phyloP scores from a whole-genome alignment of 257 asterid species.

The Solanum rostratum region DNA sequence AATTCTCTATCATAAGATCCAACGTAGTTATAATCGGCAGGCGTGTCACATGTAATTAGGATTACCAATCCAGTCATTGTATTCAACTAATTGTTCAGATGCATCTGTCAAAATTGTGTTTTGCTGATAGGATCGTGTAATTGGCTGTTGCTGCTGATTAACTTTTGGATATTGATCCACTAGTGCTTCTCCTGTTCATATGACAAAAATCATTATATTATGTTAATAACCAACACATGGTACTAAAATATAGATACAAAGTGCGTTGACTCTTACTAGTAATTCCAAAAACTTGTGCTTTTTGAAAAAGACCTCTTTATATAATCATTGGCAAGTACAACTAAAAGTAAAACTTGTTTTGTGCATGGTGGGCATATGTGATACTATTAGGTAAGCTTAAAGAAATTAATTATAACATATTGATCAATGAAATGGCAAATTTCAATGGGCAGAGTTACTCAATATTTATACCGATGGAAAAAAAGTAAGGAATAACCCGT shows the following conservation, averaged over 20 bases:
- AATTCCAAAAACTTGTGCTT: not conserved
- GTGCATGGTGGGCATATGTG: not conserved
- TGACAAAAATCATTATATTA: not conserved
- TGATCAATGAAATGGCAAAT: not conserved
- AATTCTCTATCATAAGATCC: slow-evolving; percentile 4
- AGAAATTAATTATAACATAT: not conserved
- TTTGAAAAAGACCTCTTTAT: not conserved
- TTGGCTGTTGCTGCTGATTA: not conserved
- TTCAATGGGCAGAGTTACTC: not conserved
- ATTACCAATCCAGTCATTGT: not conserved
- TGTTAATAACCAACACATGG: not conserved
- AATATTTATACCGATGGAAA: not conserved
- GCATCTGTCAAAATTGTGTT: slow-evolving; percentile 7
- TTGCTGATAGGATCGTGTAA: not conserved
- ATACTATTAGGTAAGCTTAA: not conserved
- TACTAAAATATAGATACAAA: not conserved
- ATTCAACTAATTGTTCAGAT: not conserved
- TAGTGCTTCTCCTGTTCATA: slow-evolving; percentile 6
- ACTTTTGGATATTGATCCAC: not conserved
- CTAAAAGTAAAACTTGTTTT: not conserved
- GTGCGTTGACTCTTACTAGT: not conserved
- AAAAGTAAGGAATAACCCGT: not conserved
- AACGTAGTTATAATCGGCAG: not conserved
- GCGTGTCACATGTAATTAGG: slow-evolving; percentile 2
- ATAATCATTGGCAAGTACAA: not conserved